Conservation (phyloP, 2,329 filamentous ascomycete species). For the Epichloe glyceriae region DNA sequence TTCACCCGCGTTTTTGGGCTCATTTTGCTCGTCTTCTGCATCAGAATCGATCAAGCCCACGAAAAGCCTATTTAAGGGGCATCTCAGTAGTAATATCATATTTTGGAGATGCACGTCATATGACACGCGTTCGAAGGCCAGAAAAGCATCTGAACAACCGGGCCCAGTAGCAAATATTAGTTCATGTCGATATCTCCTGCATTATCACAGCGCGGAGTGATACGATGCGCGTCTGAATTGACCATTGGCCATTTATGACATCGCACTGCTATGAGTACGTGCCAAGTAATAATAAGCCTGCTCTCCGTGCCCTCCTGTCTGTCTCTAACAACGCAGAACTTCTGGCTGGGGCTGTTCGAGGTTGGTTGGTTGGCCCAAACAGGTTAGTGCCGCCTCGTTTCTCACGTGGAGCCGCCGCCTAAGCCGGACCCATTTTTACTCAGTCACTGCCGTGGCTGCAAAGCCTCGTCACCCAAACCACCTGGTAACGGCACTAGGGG, state of each 20-base stretch:
- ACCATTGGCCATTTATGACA: too few relatives aligned
- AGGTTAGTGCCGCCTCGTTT: conserved; percentile 15
- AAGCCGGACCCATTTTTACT: conserved; percentile 9
- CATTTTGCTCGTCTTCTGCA: conserved; percentile 37
- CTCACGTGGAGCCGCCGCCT: conserved; percentile 14
- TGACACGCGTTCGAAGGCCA: not conserved
- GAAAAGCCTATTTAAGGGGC: not conserved
- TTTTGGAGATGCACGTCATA: not conserved
- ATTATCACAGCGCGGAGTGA: not conserved
- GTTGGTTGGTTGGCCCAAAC: conserved; percentile 11
- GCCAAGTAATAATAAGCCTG: too few relatives aligned
- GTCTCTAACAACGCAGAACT: not conserved
- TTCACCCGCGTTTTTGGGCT: conserved; percentile 50
- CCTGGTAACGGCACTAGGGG: too few relatives aligned
- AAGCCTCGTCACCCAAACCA: too few relatives aligned
- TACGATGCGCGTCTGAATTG: not conserved
- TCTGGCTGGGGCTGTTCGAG: not conserved
- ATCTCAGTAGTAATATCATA: not conserved
- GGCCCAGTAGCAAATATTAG: too few relatives aligned
- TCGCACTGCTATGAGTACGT: too few relatives aligned
- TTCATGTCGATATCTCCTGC: not conserved
- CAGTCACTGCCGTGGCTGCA: not conserved
- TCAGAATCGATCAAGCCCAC: conserved; percentile 21
- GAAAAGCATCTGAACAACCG: too few relatives aligned
- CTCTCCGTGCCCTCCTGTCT: too few relatives aligned